Evolutionary conservation across 2,329 filamentous ascomycete genomes (phyloP), one percentile per base, ranked within the genome.

Genomic region (Penicillium olsonii): DNA sequence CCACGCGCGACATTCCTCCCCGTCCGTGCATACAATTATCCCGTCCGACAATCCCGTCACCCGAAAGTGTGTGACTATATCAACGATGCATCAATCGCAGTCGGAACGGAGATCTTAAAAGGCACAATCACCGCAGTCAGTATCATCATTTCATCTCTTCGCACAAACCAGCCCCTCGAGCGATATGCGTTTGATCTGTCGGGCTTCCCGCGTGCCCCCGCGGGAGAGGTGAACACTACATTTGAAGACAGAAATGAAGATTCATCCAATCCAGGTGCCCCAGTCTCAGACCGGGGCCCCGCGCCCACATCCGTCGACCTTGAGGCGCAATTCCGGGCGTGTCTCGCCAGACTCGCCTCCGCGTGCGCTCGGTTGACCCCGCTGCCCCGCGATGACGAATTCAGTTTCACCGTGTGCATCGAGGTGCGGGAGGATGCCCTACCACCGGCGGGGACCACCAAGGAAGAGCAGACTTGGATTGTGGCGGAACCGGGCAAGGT

Each of bases 41-140:
- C 90, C 24, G 87, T 95, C 38, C 87, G 88, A 62, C 91, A 96
- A 68, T 92, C 84, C 52, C 87, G 91, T 50, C 91, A 96, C 70
- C 90, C 92, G 0, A 83, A 83, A 60, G 87, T 96, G 56, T 95
- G 90, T 78, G 76, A 84, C 62, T 96, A 92, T 88, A 84, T 96
- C 70, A 83, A 80, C 65, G 88, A 94, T 68, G 90, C 91, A 57
- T 82, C 94, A 35, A 76, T 84, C 54, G 87, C 90, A 29, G 82
- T 91, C 18, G 78, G 83, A 52, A 77, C 76, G 3, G 87, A 95
- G 72, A 78, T 96, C 29, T 78, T 87, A 40, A 80, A 77, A 67
- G 77, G 79, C 57, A 75, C 72, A 47, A 79, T 84, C 29, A 75
- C 78, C 24, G 73, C 75, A 45, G 76, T 84, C 54, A 79, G 73